Percentiles rank a stretch among this genome's conserved stretches.
Evolutionary conservation across 1,284 basidiomycete species (phyloP).

Genomic region (Microbotryum lychnidis-dioicae): DNA sequence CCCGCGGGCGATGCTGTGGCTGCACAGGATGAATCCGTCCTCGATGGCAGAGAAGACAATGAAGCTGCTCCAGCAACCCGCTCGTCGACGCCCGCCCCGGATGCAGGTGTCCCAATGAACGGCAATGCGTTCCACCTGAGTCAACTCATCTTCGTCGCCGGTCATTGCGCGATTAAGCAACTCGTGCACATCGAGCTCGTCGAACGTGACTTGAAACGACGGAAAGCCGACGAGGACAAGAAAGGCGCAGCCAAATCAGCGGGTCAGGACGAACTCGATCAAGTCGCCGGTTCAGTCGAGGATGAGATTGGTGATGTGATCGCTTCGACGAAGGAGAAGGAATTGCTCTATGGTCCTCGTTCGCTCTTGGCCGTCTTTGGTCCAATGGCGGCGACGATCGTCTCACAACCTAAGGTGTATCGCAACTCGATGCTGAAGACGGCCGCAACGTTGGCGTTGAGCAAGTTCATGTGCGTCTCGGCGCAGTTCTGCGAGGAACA

Average conservation of each 20-base stretch:
- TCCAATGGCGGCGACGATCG: constrained; percentile 81
- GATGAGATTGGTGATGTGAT: constrained; percentile 96
- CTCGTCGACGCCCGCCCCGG: neutral
- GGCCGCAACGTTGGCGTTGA: constrained; percentile 78
- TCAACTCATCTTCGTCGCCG: constrained; percentile 87
- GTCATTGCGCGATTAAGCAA: constrained; percentile 94
- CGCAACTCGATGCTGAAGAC: constrained; percentile 79
- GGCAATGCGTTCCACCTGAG: constrained; percentile 78
- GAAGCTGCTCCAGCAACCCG: neutral
- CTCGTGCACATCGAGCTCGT: constrained; percentile 93
- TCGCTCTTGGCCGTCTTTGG: constrained; percentile 80
- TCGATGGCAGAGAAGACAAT: constrained; percentile 6
- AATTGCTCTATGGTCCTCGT: constrained; percentile 75
- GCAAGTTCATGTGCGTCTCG: constrained; percentile 95
- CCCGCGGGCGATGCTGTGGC: constrained; percentile 11
- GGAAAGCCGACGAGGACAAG: constrained; percentile 78
- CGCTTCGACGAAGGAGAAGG: constrained; percentile 70
- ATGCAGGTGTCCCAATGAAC: constrained; percentile 26
- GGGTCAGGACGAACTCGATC: constrained; percentile 72
- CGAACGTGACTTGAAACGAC: constrained; percentile 92
- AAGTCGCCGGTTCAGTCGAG: constrained; percentile 94
- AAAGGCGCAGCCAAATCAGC: constrained; percentile 34
- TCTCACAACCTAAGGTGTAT: constrained; percentile 70
- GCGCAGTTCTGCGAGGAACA: constrained; percentile 87
- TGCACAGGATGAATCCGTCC: constrained; percentile 11